A percentile compares a stretch with the other conserved stretches of the same genome.
Evolutionary conservation across 495 filamentous ascomycete genomes (phyloP).

Genomic region (Ramalina peruviana): DNA sequence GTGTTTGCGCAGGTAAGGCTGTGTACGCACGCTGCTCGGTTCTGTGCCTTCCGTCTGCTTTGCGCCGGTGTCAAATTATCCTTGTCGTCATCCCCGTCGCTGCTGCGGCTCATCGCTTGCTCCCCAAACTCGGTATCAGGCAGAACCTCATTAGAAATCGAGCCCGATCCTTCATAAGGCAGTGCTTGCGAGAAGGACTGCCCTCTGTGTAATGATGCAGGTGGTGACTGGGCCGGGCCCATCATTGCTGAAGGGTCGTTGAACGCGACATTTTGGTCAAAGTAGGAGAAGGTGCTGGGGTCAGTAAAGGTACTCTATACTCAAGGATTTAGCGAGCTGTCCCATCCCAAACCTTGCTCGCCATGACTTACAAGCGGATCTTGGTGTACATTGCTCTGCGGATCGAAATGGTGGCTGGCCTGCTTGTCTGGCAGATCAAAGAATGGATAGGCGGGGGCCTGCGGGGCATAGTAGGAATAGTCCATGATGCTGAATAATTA

Average conservation of each 20-base stretch:
- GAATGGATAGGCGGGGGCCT: conserved; percentile 12
- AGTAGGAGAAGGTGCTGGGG: conserved; percentile 21
- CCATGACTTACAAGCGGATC: conserved; percentile 13
- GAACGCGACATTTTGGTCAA: conserved; percentile 26
- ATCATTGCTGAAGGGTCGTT: conserved; percentile 6
- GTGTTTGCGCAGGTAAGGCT: not conserved
- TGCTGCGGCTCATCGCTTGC: conserved; percentile 16
- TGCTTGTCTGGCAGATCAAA: conserved; percentile 8
- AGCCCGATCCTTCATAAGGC: conserved; percentile 11
- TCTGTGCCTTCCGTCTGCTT: conserved; percentile 84
- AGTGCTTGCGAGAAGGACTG: conserved; percentile 23
- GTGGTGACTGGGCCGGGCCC: conserved; percentile 29
- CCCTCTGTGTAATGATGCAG: conserved; percentile 27
- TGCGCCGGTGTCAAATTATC: conserved; percentile 65
- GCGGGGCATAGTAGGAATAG: conserved; percentile 16
- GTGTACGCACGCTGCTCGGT: conserved; percentile 76
- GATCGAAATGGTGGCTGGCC: conserved; percentile 9
- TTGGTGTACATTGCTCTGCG: conserved; percentile 11
- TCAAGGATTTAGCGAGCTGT: not conserved
- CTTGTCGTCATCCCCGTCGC: conserved; percentile 50
- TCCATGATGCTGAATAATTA: conserved; percentile 8
- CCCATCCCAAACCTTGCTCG: not conserved
- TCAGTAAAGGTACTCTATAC: conserved; percentile 13
- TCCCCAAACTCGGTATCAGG: conserved; percentile 24
- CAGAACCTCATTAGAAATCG: conserved; percentile 7